Evolutionary conservation across 352 stramenopile genomes (phyloP), one percentile per base, ranked within the genome.

Genomic region (Lagenidium sp.): DNA sequence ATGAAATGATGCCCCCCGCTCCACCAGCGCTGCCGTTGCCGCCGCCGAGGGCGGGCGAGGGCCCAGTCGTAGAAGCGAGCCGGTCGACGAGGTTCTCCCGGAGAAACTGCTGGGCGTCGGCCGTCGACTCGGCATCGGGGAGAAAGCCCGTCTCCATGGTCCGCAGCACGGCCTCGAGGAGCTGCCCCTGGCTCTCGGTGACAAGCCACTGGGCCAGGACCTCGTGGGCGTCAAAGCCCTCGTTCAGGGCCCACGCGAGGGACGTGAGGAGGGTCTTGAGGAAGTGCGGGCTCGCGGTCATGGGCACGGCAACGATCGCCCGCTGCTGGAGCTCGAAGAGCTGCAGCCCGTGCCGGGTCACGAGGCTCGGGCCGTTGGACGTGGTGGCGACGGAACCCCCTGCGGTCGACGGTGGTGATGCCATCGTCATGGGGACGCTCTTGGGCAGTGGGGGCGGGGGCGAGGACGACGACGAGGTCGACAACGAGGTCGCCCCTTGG

Each of bases 281-380:
- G 37, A 85, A 89, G 23, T 78, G 56, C 3, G 79, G 65, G 35
- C 53, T 81, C 12, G 67, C 49, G 16, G 64, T 69, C 25, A 72
- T 64, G 6, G 60, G 52, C 23, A 88, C 48, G 4, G 68, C 73
- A 4, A 78, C 64, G 40, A 88, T 68, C 11, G 79, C 79, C 28
- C 74, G 80, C 46, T 87, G 68, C 44, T 92, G 79, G 10, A 88
- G 70, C 38, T 89, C 70, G 38, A 88, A 86, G 15, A 92, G 60
- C 42, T 85, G 70, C 10, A 92, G 36, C 0, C 63, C 57, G 20
- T 60, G 39, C 1, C 8, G 30, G 0, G 43, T 34, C 11, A 62
- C 42, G 7, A 56, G 21, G 6, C 29, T 22, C 16, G 6, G 11
- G 19, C 20, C 8, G 8, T 32, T 8, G 28, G 8, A 15, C 28